A percentile compares a stretch with the other conserved stretches of the same genome.
These are phyloP conservation scores for Corylus americana DNA, from an alignment of 306 rosid genomes.

Conservation along the genomic window DNA sequence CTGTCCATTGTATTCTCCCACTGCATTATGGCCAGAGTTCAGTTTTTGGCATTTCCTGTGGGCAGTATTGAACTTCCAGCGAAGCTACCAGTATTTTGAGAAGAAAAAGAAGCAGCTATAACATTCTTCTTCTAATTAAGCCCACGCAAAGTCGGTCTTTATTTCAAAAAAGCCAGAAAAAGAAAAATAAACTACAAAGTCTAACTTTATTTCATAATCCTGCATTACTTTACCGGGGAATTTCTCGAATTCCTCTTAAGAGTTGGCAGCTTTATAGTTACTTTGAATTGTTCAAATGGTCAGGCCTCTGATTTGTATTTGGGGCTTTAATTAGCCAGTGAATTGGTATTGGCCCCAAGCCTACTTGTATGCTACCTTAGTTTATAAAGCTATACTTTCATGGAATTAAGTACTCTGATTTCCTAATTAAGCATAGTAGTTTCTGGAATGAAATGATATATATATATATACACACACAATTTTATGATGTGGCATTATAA, in stretches of 20 bases:
- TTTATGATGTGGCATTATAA: too few relatives aligned
- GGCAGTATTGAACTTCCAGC: conserved; percentile 68
- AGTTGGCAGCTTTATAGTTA: not conserved
- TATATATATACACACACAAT: too few relatives aligned
- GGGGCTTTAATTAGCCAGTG: not conserved
- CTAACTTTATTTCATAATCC: not conserved
- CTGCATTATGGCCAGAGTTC: conserved; percentile 78
- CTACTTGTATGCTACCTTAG: not conserved
- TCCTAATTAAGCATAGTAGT: too few relatives aligned
- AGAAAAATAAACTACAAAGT: not conserved
- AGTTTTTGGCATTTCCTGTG: conserved; percentile 65
- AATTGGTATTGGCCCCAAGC: not conserved
- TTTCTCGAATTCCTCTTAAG: not conserved
- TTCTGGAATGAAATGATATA: too few relatives aligned
- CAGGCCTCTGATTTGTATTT: not conserved
- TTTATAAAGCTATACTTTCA: too few relatives aligned
- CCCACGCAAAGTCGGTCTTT: too few relatives aligned
- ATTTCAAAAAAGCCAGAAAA: too few relatives aligned
- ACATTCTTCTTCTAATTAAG: not conserved
- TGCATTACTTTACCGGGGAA: not conserved
- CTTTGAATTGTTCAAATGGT: not conserved
- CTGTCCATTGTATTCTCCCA: conserved; percentile 65
- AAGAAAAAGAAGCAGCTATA: conserved; percentile 50
- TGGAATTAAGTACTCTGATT: too few relatives aligned
- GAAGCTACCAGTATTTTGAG: conserved; percentile 56